These are phyloP conservation scores for Fusarium transvaalense DNA, from an alignment of 2,329 filamentous ascomycete genomes.

Conservation along the genomic window DNA sequence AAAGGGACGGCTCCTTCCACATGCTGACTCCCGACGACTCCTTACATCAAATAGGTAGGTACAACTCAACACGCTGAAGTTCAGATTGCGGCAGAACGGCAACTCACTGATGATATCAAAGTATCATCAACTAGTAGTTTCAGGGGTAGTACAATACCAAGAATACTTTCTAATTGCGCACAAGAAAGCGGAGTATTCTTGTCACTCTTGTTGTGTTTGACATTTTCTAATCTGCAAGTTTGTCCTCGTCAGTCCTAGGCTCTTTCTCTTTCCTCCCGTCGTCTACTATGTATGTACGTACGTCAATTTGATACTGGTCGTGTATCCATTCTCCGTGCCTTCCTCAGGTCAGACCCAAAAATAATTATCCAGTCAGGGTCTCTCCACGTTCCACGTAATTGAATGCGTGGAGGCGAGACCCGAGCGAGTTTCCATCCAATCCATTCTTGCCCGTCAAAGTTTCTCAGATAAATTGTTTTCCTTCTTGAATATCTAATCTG, in stretches of 20 bases:
- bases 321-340: slow-evolving; percentile 21
- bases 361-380: slow-evolving; percentile 25
- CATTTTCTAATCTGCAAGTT: slow-evolving; percentile 22
- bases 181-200: slow-evolving; percentile 12
- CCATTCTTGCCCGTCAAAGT: neutral
- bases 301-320: neutral
- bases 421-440: too few relatives aligned
- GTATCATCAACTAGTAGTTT: slow-evolving; percentile 15
- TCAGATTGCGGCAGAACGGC: slow-evolving; percentile 1
- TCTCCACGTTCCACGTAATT: slow-evolving; percentile 43
- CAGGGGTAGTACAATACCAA: slow-evolving; percentile 31
- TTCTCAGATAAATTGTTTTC: slow-evolving; percentile 7
- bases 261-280: slow-evolving; percentile 18
- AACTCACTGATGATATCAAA: slow-evolving; percentile 25
- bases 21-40: slow-evolving; percentile 2
- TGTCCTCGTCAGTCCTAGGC: neutral
- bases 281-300: too few relatives aligned
- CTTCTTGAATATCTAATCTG: neutral
- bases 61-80: neutral
- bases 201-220: slow-evolving; percentile 34
- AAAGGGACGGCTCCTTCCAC: slow-evolving; percentile 21
- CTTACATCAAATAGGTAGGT: neutral
- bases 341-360: slow-evolving; percentile 17
- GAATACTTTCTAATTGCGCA: slow-evolving; percentile 20
- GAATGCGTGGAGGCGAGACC: slow-evolving; percentile 18